Conservation (phyloP, 78 protist genomes). For the Dictyostelium brefeldianum region DNA sequence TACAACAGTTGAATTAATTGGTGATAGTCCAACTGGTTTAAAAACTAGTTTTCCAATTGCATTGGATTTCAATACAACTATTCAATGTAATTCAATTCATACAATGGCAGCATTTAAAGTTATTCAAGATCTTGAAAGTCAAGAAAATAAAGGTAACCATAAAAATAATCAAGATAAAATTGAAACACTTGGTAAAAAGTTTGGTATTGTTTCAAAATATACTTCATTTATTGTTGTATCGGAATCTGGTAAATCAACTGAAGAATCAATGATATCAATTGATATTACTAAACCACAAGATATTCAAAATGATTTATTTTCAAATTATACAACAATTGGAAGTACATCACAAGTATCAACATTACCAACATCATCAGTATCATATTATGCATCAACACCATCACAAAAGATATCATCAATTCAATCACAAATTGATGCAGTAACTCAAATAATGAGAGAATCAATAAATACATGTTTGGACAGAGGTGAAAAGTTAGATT, state of each 20-base stretch:
- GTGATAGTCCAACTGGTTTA: conserved; percentile 54
- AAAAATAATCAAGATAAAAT: conserved; percentile 28
- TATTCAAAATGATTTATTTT: no score
- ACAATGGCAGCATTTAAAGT: conserved; percentile 38
- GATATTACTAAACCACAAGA: neutral
- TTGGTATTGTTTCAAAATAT: conserved; percentile 21
- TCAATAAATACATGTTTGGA: no score
- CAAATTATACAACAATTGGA: neutral
- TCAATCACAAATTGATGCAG: no score
- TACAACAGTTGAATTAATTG: neutral
- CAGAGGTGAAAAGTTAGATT: no score
- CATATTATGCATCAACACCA: neutral
- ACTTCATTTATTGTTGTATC: conserved; percentile 50
- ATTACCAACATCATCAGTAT: neutral
- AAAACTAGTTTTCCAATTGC: neutral
- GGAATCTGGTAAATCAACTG: neutral
- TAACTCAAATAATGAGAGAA: no score
- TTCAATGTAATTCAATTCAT: conserved; percentile 5
- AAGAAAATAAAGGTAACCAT: conserved; percentile 14
- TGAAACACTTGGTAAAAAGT: conserved; percentile 1
- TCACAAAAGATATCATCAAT: no score
- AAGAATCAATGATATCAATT: conserved; percentile 12
- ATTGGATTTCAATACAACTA: neutral
- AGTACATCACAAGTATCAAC: neutral
- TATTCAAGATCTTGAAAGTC: conserved; percentile 38